phyloP scores from a whole-genome alignment of 257 asterid species.

The Verbena officinalis region DNA sequence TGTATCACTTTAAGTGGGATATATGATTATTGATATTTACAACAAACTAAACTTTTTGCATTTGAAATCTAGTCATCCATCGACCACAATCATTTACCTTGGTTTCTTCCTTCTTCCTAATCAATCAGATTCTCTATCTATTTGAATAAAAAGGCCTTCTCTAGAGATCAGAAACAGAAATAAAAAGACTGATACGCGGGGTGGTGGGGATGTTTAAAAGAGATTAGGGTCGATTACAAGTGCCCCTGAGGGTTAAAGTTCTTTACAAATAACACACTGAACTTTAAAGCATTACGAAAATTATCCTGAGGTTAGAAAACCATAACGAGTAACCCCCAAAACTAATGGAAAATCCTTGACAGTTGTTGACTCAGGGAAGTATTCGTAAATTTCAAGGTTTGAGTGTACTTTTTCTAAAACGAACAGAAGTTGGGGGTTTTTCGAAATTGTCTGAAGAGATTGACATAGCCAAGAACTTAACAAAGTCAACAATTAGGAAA shows the following conservation, averaged over 20 bases:
- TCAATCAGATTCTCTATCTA: background rate
- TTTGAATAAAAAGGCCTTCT: background rate
- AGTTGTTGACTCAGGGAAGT: no score
- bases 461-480: background rate
- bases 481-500: slow-evolving; percentile 17
- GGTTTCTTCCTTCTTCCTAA: background rate
- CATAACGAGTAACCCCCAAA: no score
- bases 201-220: no score
- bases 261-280: no score
- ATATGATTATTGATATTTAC: background rate
- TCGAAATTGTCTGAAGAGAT: background rate
- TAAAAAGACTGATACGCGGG: background rate
- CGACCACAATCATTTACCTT: background rate
- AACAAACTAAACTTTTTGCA: background rate
- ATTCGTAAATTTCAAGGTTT: no score
- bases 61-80: background rate
- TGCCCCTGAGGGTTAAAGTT: no score
- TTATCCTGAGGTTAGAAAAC: no score
- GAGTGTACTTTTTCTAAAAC: no score
- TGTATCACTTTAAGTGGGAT: background rate
- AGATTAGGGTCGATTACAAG: no score
- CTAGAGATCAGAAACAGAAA: background rate
- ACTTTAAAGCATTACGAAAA: no score
- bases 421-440: background rate
- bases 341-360: no score